Conservation (phyloP, 306 rosid species). For the Chamaecrista fasciculata region DNA sequence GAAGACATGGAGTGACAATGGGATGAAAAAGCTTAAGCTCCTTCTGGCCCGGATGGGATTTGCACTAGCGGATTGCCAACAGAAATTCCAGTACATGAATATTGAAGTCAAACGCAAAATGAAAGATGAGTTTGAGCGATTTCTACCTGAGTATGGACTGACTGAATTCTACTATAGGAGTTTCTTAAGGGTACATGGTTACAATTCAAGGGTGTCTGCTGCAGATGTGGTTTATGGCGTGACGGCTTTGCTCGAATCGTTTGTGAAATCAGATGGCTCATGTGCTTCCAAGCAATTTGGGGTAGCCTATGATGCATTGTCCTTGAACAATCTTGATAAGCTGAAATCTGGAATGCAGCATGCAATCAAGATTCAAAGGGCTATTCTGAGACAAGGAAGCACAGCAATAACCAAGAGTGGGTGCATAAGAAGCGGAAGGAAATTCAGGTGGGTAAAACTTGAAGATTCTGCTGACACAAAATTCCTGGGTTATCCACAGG, state of each 20-base stretch:
- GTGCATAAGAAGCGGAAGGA: constrained; percentile 82
- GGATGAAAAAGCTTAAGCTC: constrained; percentile 83
- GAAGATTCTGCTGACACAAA: constrained; percentile 72
- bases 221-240: constrained; percentile 99
- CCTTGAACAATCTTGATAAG: constrained; percentile 69
- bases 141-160: constrained; percentile 81
- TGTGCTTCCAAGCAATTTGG: constrained; percentile 83
- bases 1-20: constrained; percentile 98
- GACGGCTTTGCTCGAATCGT: constrained; percentile 90
- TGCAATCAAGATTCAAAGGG: constrained; percentile 82
- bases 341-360: constrained; percentile 84
- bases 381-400: constrained; percentile 93
- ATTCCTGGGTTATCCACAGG: constrained; percentile 86
- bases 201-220: constrained; percentile 84
- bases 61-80: constrained; percentile 89
- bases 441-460: constrained; percentile 87
- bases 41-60: constrained; percentile 93
- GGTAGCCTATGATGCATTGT: constrained; percentile 82
- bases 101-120: constrained; percentile 81
- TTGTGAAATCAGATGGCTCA: constrained; percentile 66
- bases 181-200: constrained; percentile 70
- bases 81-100: constrained; percentile 90
- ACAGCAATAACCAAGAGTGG: constrained; percentile 76
- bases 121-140: constrained; percentile 75
- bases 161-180: constrained; percentile 88